phyloP scores from a whole-genome alignment of 331 rosid genomes.

The Malus hybrid region DNA sequence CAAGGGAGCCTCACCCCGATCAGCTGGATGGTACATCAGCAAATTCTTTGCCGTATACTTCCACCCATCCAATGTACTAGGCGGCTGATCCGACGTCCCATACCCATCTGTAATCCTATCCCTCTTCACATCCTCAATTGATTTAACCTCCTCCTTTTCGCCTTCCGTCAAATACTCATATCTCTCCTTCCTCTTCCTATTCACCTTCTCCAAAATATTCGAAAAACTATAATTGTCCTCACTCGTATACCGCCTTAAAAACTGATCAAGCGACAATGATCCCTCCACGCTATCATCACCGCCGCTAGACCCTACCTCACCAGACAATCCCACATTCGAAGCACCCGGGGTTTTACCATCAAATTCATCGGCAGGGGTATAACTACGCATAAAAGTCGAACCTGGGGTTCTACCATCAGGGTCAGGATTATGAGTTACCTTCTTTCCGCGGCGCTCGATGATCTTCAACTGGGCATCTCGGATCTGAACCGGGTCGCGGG shows the following conservation, averaged over 20 bases:
- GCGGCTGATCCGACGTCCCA: slow-evolving; percentile 90
- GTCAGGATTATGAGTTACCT: slow-evolving; percentile 36
- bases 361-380: slow-evolving; percentile 71
- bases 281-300: slow-evolving; percentile 30
- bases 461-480: slow-evolving; percentile 93
- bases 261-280: slow-evolving; percentile 62
- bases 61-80: slow-evolving; percentile 83
- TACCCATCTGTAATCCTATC: slow-evolving; percentile 92
- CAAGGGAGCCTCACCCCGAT: slow-evolving; percentile 77
- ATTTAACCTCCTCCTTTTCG: slow-evolving; percentile 39
- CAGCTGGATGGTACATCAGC: slow-evolving; percentile 91
- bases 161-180: slow-evolving; percentile 62
- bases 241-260: slow-evolving; percentile 72
- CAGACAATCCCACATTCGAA: slow-evolving; percentile 1
- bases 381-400: slow-evolving; percentile 65
- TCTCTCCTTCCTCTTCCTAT: slow-evolving; percentile 95
- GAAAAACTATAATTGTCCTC: slow-evolving; percentile 85
- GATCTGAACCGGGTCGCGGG: slow-evolving; percentile 71
- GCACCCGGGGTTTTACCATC: slow-evolving; percentile 2
- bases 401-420: slow-evolving; percentile 64
- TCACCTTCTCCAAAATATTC: slow-evolving; percentile 70
- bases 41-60: slow-evolving; percentile 73
- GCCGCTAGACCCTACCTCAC: slow-evolving; percentile 16
- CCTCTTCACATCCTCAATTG: slow-evolving; percentile 71
- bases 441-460: slow-evolving; percentile 66